phyloP scores from a whole-genome alignment of 768 basidiomycete genomes.

The Pleurotus sapidus region DNA sequence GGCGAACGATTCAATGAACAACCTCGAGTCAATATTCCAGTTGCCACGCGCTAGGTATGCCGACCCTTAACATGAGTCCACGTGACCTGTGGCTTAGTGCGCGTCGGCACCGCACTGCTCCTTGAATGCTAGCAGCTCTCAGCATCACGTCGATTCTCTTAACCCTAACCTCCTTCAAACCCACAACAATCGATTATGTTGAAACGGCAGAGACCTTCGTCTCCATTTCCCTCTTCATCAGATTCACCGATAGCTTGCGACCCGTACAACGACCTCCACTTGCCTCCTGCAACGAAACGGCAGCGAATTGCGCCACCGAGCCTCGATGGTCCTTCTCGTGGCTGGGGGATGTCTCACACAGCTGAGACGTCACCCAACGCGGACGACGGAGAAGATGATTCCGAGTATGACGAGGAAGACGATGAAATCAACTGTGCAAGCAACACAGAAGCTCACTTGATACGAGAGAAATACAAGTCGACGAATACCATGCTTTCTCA shows the following conservation, averaged over 20 bases:
- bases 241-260: conserved; percentile 12
- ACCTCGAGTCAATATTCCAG: too few relatives aligned
- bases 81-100: neutral
- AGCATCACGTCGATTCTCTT: neutral
- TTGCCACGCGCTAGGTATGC: too few relatives aligned
- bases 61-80: too few relatives aligned
- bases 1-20: neutral
- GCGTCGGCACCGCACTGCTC: neutral
- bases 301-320: conserved; percentile 49
- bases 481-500: conserved; percentile 69
- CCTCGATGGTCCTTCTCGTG: conserved; percentile 49
- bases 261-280: conserved; percentile 9
- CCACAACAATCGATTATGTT: conserved; percentile 33
- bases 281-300: conserved; percentile 44
- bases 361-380: conserved; percentile 14
- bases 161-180: neutral
- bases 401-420: conserved; percentile 25
- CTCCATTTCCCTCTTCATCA: conserved; percentile 33
- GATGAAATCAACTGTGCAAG: neutral
- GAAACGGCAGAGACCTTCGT: conserved; percentile 46
- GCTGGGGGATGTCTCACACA: conserved; percentile 31
- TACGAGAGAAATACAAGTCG: conserved; percentile 48
- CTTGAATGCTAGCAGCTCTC: too few relatives aligned
- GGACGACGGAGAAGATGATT: conserved; percentile 32
- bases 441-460: too few relatives aligned